Percentiles rank a stretch among this genome's conserved stretches.
Conservation (phyloP, 768 basidiomycete genomes). For the Tylopilus rubrobrunneus region DNA sequence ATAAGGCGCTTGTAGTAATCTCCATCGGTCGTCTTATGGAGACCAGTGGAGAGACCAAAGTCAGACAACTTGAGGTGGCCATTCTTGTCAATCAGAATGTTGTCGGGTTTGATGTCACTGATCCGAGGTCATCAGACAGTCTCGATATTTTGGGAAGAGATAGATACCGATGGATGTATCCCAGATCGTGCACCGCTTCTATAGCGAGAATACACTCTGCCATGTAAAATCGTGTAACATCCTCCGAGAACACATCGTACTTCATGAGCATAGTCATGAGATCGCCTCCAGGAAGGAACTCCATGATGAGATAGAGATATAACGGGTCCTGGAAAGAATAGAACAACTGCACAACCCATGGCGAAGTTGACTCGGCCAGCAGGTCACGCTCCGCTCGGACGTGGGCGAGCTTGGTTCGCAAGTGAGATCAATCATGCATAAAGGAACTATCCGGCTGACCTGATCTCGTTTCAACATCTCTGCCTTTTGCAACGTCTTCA, state of each 20-base stretch:
- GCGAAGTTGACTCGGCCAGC: constrained; percentile 91
- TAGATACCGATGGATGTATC: constrained; percentile 93
- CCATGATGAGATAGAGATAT: constrained; percentile 98
- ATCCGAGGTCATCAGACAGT: constrained; percentile 2
- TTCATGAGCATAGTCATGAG: constrained; percentile 99
- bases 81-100: constrained; percentile 95
- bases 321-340: constrained; percentile 97
- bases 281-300: constrained; percentile 88
- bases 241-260: constrained; percentile 98
- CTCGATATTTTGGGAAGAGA: neutral
- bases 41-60: constrained; percentile 95
- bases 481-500: constrained; percentile 97
- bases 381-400: constrained; percentile 97
- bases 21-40: constrained; percentile 94
- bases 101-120: constrained; percentile 99
- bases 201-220: constrained; percentile 98
- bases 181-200: constrained; percentile 97
- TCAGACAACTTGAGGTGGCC: constrained; percentile 98
- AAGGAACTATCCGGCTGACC: constrained; percentile 42
- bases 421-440: constrained; percentile 4
- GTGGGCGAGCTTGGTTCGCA: constrained; percentile 73
- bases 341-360: constrained; percentile 96
- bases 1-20: constrained; percentile 91
- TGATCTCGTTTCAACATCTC: constrained; percentile 99
- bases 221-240: constrained; percentile 98